Evolutionary conservation across 139 green algal genomes (phyloP), one percentile per base, ranked within the genome.

Genomic region (Dunaliella sp.): DNA sequence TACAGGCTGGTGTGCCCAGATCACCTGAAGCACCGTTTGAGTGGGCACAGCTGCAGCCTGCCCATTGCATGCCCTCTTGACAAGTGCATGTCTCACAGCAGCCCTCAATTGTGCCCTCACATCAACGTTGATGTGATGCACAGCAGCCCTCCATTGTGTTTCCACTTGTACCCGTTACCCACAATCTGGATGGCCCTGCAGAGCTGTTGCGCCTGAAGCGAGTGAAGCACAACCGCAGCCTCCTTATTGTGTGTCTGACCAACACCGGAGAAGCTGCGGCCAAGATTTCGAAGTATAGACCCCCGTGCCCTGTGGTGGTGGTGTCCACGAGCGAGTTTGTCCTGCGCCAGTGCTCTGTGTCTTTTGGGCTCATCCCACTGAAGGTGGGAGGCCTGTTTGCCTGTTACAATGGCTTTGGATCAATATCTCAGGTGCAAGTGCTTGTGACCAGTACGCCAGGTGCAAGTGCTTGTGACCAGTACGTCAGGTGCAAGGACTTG

Each of bases 241-340:
- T 65, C 16, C 79, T 83, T 1, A 65, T 83, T 26, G 31, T 83
- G 26, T 34, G 30, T 7, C 25, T 83, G 33, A 83, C 36, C 79
- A 24, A 83, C 33, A 74, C 79, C 36, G 79, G 79, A 36, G 24
- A 73, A 7, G 90, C 91, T 0, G 81, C 84, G 3, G 32, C 90
- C 88, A 84, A 94, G 35, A 86, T 96, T 16, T 83, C 88, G 76
- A 95, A 95, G 89, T 96, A 95, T 89, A 87, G 94, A 1, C 94
- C 94, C 30, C 89, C 90, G 28, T 93, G 89, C 83, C 91, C 89
- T 33, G 83, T 93, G 16, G 84, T 95, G 1, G 85, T 89, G 75
- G 79, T 90, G 1, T 88, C 85, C 59, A 88, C 87, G 36, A 83
- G 91, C 36, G 91, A 92, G 38, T 81, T 59, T 21, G 89, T 93